phyloP scores from a whole-genome alignment of 495 filamentous ascomycete species.

The Bombardia bombarda region DNA sequence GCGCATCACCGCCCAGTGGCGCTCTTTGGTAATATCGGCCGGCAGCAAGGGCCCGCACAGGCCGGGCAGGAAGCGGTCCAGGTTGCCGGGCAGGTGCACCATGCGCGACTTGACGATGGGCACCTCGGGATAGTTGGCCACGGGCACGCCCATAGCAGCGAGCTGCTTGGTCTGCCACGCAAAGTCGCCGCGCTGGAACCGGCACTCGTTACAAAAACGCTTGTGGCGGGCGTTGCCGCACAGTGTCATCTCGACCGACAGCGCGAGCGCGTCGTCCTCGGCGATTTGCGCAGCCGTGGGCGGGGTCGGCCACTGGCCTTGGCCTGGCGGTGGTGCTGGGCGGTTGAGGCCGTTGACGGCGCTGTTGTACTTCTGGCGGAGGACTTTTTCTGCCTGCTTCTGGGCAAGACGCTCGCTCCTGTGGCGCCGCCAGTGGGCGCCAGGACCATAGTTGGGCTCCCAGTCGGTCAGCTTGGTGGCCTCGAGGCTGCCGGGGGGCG shows the following conservation, averaged over 20 bases:
- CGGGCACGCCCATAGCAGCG: too few relatives aligned
- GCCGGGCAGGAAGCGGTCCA: conserved; percentile 1
- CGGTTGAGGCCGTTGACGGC: neutral
- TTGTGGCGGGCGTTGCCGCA: conserved; percentile 9
- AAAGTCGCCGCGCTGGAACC: conserved; percentile 2
- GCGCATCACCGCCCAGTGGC: neutral
- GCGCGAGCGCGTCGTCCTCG: neutral
- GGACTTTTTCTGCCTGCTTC: too few relatives aligned
- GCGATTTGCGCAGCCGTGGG: neutral
- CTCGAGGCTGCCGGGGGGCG: conserved; percentile 12
- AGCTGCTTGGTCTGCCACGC: neutral
- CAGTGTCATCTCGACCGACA: neutral
- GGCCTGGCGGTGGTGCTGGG: too few relatives aligned
- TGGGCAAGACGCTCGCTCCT: neutral
- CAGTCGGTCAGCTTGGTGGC: conserved; percentile 12
- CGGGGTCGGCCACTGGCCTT: neutral
- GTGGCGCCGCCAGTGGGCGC: neutral
- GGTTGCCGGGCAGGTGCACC: neutral
- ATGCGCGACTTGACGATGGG: conserved; percentile 1
- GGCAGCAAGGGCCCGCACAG: neutral
- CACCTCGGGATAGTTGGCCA: neutral
- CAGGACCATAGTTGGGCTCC: conserved; percentile 4
- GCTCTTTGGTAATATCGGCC: neutral
- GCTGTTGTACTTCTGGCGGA: neutral
- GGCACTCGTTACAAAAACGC: conserved; percentile 8